Conservation (phyloP, 208 protist genomes). For the Trypanosoma cruzi region DNA sequence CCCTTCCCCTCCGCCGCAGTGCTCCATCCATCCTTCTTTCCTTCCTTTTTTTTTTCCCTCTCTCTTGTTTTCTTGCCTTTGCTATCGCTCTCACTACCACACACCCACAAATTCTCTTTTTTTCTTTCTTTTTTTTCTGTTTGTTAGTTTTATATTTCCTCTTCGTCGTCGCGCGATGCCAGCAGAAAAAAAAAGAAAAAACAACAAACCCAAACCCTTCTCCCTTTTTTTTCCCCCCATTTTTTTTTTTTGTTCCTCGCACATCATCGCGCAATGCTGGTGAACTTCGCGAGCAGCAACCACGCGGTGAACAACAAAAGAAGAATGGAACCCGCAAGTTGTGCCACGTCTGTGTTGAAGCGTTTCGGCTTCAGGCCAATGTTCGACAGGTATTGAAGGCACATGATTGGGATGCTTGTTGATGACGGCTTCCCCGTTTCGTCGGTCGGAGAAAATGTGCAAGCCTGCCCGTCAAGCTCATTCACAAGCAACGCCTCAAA, state of each 20-base stretch:
- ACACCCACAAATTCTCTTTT: no score
- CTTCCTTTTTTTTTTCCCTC: no score
- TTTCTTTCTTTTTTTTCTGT: no score
- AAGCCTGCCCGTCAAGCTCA: conserved; percentile 86
- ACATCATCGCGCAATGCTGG: conserved; percentile 55
- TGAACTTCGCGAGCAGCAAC: conserved; percentile 67
- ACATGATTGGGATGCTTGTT: conserved; percentile 75
- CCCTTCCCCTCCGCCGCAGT: no score
- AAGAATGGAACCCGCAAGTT: conserved; percentile 54
- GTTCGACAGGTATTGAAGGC: conserved; percentile 88
- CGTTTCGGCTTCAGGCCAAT: conserved; percentile 69
- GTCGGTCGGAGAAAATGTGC: conserved; percentile 81
- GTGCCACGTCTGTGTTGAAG: conserved; percentile 79
- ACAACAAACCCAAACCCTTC: not conserved
- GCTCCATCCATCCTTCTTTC: no score
- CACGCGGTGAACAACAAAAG: conserved; percentile 59
- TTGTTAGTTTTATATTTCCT: no score
- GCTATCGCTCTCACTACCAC: no score
- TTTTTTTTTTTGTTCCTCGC: no score
- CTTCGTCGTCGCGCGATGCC: not conserved
- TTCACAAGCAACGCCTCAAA: conserved; percentile 94
- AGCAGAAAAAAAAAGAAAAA: not conserved
- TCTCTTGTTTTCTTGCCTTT: no score
- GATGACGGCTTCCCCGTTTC: conserved; percentile 67
- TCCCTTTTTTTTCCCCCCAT: not conserved